Percentiles rank a stretch among this genome's conserved stretches.
Evolutionary conservation across 139 green algal species (phyloP).

Genomic region (Parachlorella kessleri): DNA sequence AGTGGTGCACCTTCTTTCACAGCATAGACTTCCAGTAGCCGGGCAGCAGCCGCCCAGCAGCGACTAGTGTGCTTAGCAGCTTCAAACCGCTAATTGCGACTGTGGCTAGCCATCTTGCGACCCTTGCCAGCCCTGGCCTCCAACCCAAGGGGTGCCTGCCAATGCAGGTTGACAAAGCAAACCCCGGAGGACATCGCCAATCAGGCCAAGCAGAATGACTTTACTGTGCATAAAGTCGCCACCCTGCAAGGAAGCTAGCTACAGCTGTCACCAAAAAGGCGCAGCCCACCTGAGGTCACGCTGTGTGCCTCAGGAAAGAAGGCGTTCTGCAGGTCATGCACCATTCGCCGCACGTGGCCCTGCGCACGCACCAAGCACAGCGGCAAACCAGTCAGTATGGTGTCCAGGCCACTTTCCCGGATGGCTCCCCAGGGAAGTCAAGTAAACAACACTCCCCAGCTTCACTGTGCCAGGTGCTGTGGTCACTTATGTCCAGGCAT

Average conservation of each 20-base stretch:
- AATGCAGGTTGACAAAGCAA: too few species aligned
- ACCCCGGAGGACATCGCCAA: too few species aligned
- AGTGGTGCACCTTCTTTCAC: neutral
- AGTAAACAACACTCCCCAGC: neutral
- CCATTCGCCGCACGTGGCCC: neutral
- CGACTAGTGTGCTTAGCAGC: neutral
- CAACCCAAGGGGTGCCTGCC: too few species aligned
- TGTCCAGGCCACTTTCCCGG: constrained; percentile 6
- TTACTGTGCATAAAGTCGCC: neutral
- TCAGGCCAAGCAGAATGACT: neutral
- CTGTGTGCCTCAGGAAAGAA: constrained; percentile 34
- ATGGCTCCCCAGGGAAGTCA: neutral
- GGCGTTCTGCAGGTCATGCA: constrained; percentile 12
- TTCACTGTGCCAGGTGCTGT: neutral
- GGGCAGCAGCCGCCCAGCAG: neutral
- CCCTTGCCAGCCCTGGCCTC: neutral
- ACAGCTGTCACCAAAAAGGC: too few species aligned
- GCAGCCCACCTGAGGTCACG: constrained; percentile 17
- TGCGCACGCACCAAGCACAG: neutral
- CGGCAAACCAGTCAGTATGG: constrained; percentile 8
- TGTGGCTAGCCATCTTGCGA: neutral
- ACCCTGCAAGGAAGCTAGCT: neutral
- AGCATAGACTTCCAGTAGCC: too few species aligned
- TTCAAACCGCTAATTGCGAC: neutral
- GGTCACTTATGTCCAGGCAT: neutral